Evolutionary conservation across 2,329 filamentous ascomycete species (phyloP).

Genomic region (Fusarium protoensiforme): DNA sequence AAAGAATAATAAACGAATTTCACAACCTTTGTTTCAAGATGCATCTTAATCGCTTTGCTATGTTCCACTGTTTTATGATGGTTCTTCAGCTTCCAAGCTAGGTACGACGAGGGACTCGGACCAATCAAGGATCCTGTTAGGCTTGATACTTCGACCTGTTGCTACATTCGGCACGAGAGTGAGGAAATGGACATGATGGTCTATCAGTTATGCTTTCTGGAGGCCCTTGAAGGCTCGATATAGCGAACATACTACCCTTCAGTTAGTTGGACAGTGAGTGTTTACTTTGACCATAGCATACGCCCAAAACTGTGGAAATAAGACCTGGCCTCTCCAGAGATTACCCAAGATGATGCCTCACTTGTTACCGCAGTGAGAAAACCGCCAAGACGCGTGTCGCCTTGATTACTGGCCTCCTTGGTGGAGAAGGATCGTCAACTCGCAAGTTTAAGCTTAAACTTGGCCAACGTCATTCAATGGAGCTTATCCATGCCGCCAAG

Average conservation of each 20-base stretch:
- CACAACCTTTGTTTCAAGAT: not conserved
- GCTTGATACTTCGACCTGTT: too few species aligned
- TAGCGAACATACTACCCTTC: too few species aligned
- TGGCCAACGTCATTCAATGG: constrained; percentile 24
- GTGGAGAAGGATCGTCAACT: not conserved
- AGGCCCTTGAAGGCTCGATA: too few species aligned
- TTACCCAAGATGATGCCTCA: not conserved
- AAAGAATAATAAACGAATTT: not conserved
- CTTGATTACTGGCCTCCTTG: not conserved
- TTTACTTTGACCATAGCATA: not conserved
- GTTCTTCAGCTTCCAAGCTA: too few species aligned
- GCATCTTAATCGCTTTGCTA: too few species aligned
- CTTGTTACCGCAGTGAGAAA: not conserved
- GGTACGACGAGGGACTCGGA: too few species aligned
- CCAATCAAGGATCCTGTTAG: too few species aligned
- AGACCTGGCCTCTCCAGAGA: not conserved
- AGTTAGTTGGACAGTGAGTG: not conserved
- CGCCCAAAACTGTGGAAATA: not conserved
- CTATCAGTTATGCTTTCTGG: too few species aligned
- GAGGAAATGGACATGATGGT: too few species aligned
- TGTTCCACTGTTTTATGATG: too few species aligned
- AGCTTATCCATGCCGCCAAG: constrained; percentile 1
- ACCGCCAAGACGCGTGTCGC: not conserved
- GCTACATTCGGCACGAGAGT: too few species aligned
- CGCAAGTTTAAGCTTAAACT: constrained; percentile 25